Evolutionary conservation across 2,329 filamentous ascomycete species (phyloP), one percentile per base, ranked within the genome.

Genomic region (Pseudogymnoascus sp.): DNA sequence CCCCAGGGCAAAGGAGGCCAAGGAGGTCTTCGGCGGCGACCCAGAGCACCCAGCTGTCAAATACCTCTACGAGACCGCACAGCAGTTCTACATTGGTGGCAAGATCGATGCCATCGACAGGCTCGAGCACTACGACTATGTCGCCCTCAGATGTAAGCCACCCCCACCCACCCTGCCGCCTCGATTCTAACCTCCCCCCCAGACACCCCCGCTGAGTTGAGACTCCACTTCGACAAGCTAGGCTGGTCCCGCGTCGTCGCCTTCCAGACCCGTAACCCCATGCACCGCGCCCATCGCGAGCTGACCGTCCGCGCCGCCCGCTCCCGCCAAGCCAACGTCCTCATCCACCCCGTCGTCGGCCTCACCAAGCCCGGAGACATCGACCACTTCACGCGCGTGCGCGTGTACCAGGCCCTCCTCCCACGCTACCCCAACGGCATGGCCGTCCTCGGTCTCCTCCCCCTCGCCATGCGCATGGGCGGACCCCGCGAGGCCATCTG

Each of bases 291-390:
- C 76, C 94, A 99, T 80, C 87, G 94, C 79, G 94, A 99, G 81
- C 82, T 99, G 77, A 99, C 94, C 65, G 94, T 99, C 73, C 92
- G 94, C 73, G 94, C 94, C 69, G 94, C 94, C 69, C 93, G 94
- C 72, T 90, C 90, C 64, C 91, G 95, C 78, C 92, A 97, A 77
- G 94, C 94, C 76, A 99, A 99, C 76, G 94, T 99, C 70, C 89
- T 99, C 73, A 99, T 99, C 77, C 94, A 99, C 82, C 94, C 94
- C 66, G 94, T 99, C 68, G 94, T 99, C 68, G 94, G 94, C 75
- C 85, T 99, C 73, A 99, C 94, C 76, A 99, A 99, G 84, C 94
- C 94, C 64, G 94, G 94, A 76, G 94, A 99, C 77, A 99, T 99
- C 75, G 94, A 99, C 79, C 94, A 99, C 84, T 99, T 99, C 82